Conservation (phyloP, 768 basidiomycete species). For the Leccinum subgranulosum region DNA sequence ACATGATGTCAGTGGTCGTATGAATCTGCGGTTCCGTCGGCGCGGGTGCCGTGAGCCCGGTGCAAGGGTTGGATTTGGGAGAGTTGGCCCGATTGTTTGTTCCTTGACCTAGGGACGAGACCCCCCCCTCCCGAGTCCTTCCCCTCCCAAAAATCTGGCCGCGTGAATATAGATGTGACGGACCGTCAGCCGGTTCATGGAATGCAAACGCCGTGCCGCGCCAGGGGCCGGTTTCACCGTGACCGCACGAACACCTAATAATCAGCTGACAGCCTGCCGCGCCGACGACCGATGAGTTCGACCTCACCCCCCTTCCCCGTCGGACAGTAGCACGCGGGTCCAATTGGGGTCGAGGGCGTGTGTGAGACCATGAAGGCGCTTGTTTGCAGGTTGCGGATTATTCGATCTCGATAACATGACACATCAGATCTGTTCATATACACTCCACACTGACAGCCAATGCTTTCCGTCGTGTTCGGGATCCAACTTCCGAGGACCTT, state of each 20-base stretch:
- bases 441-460: neutral
- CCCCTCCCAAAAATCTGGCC: neutral
- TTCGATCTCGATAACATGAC: neutral
- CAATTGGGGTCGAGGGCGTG: neutral
- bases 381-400: neutral
- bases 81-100: neutral
- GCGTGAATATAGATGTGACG: neutral
- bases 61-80: neutral
- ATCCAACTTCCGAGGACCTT: neutral
- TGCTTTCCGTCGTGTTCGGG: neutral
- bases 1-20: neutral
- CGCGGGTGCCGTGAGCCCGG: neutral
- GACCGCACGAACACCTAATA: neutral
- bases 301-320: neutral
- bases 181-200: neutral
- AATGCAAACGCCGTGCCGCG: neutral
- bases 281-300: neutral
- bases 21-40: neutral
- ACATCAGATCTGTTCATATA: neutral
- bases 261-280: neutral
- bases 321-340: neutral
- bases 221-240: neutral
- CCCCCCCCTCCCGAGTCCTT: no score
- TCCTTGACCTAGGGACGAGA: neutral
- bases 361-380: neutral